These are phyloP conservation scores for Solanum hybrid DNA, from an alignment of 305 asterid genomes.

Conservation along the genomic window DNA sequence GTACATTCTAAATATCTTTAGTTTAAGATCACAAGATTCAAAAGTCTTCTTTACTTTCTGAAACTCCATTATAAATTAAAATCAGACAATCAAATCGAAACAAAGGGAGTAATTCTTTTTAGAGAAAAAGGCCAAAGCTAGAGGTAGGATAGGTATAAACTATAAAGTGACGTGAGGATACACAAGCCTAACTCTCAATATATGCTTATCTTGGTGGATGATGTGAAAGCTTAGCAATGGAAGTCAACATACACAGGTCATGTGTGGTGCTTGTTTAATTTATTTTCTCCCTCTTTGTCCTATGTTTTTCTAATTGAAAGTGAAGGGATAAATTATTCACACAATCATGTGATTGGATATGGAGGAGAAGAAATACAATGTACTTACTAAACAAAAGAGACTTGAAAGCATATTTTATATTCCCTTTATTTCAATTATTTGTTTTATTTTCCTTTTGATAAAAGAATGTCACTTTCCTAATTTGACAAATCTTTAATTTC, in stretches of 20 bases:
- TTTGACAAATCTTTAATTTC: neutral
- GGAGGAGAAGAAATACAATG: neutral
- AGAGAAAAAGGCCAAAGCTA: neutral
- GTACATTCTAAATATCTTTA: neutral
- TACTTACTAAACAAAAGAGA: neutral
- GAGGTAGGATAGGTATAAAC: neutral
- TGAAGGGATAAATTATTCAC: neutral
- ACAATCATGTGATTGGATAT: neutral
- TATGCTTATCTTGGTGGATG: constrained; percentile 1
- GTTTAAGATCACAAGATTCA: neutral
- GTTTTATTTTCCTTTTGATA: neutral
- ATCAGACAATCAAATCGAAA: neutral
- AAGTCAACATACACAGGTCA: constrained; percentile 2
- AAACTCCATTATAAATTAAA: neutral
- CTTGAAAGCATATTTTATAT: neutral
- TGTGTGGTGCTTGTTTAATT: neutral
- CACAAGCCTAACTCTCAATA: neutral
- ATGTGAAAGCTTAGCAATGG: neutral
- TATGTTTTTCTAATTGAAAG: neutral
- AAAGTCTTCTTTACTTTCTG: neutral
- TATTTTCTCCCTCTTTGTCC: neutral
- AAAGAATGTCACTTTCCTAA: neutral
- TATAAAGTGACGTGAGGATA: neutral
- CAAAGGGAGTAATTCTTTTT: neutral
- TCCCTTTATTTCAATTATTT: neutral